phyloP scores from a whole-genome alignment of 179 eudicot species.

The Monotropa hypopitys region DNA sequence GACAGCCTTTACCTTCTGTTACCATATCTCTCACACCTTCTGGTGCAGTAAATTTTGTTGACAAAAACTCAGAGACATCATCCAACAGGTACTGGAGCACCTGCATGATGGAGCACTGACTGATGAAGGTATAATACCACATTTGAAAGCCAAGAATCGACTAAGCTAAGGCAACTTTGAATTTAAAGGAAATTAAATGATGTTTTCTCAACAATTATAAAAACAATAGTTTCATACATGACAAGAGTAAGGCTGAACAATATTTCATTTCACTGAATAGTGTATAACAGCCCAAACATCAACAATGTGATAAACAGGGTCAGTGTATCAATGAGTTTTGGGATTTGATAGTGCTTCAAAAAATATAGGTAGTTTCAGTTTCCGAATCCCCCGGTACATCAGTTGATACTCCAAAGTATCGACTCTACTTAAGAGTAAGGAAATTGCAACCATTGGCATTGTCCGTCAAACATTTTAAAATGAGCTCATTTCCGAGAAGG shows the following conservation, averaged over 20 bases:
- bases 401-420: not conserved
- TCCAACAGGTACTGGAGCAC: constrained; percentile 74
- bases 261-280: no score
- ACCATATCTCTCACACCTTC: constrained; percentile 17
- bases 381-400: not conserved
- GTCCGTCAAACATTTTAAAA: not conserved
- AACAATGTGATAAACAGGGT: not conserved
- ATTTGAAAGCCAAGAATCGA: not conserved
- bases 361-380: not conserved
- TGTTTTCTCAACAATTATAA: not conserved
- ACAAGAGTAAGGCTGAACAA: not conserved
- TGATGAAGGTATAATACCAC: not conserved
- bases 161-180: not conserved
- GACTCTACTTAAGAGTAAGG: not conserved
- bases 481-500: not conserved
- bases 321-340: not conserved
- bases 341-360: not conserved
- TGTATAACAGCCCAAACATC: not conserved
- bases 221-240: not conserved
- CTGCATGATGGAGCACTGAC: constrained; percentile 24
- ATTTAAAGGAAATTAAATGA: not conserved
- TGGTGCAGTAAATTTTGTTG: constrained; percentile 28
- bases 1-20: constrained; percentile 46
- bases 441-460: not conserved
- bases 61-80: constrained; percentile 68